Base-by-base conservation (phyloP, 768 basidiomycete genomes). In the Hericium rajendrae region DNA sequence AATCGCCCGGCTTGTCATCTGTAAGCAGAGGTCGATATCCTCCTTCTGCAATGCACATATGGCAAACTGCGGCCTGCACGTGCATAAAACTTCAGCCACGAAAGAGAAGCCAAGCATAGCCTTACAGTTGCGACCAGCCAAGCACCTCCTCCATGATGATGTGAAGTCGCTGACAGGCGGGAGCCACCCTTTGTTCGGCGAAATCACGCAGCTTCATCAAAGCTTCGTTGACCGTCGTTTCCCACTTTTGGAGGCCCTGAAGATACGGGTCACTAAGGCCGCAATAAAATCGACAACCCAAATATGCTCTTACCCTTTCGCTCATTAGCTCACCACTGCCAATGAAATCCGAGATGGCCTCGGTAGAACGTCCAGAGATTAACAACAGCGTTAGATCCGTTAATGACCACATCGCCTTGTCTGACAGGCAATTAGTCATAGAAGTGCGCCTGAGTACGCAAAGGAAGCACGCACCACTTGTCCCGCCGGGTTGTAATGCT, bases 231-330 rank as follows among this genome's bases (percentile, higher is more conserved):
- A 91, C 79, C 4, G 82, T 82, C 1, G 80, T 74, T 67, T 92
- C 89, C 90, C 90, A 93, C 68, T 89, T 90, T 66, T 85, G 83
- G 56, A 92, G 76, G 50, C 83, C 82, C 90, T 92, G 48, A 43
- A 57, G 22, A 22, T 22, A 11, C 43, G 43, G 43, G 43, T 20
- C 12, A n/a, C 20, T n/a, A 22, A 15, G 24, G 28, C 16, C 15
- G 49, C 18, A 9, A 22, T 22, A 26, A 26, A 20, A 28, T 24
- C 22, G 49, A 22, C 2, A 26, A 10, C 6, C 15, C 8, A 51
- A 8, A 46, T 40, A 52, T 37, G 22, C 12, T 40, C 73, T 63
- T 71, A 90, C 91, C 67, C 91, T 76, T 71, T 93, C 90, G 58
- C 84, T 88, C 78, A 87, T 86, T 65, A 85, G 83, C 63, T 90